phyloP scores from a whole-genome alignment of 106 monocot genomes.

The Dioscorea alata region DNA sequence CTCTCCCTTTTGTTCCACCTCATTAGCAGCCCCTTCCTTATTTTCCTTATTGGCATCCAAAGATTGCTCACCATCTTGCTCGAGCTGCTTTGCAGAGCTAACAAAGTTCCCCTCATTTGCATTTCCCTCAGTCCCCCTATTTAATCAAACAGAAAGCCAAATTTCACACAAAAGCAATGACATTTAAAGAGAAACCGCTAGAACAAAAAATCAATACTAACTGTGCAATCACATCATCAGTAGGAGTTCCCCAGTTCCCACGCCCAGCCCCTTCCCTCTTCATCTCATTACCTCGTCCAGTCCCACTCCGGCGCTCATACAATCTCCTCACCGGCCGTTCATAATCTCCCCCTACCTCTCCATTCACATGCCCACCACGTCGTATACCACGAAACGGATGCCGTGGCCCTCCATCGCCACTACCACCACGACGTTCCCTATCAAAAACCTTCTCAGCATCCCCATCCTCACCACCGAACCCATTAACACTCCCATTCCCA shows the following conservation, averaged over 20 bases:
- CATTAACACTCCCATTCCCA: constrained; percentile 29
- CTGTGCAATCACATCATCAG: constrained; percentile 34
- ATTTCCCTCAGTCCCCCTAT: constrained; percentile 14
- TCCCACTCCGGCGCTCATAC: constrained; percentile 40
- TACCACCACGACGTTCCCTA: constrained; percentile 21
- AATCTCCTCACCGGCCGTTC: constrained; percentile 20
- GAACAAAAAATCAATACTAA: constrained; percentile 18
- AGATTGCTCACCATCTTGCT: constrained; percentile 14
- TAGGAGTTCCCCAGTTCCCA: constrained; percentile 37
- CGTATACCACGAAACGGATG: constrained; percentile 37
- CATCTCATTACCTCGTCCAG: constrained; percentile 31
- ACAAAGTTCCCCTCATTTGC: constrained; percentile 23
- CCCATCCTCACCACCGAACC: constrained; percentile 29
- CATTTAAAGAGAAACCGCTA: background rate
- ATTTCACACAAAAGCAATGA: background rate
- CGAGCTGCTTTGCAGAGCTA: constrained; percentile 14
- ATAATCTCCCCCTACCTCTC: constrained; percentile 22
- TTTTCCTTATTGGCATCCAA: constrained; percentile 25
- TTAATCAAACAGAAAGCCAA: background rate
- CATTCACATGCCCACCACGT: constrained; percentile 40
- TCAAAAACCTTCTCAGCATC: constrained; percentile 14
- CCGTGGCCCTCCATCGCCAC: constrained; percentile 24
- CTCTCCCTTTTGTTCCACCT: constrained; percentile 23
- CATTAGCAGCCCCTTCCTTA: constrained; percentile 17
- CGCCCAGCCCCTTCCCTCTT: constrained; percentile 35